phyloP scores from a whole-genome alignment of 805 yeast species.

The Yamadazyma insecticola region DNA sequence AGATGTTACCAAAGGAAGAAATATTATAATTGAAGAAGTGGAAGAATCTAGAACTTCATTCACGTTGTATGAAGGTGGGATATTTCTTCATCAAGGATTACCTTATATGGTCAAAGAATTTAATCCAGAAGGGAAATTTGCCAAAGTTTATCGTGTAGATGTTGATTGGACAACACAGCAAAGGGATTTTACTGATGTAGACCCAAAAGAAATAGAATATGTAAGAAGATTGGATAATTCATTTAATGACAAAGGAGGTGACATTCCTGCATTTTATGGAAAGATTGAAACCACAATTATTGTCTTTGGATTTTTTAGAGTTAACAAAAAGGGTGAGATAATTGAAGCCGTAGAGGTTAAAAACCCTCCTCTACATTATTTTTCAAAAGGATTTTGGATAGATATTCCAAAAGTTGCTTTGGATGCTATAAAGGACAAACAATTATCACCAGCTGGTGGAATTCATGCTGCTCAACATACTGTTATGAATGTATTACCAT shows the following conservation, averaged over 20 bases:
- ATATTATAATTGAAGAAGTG: slow-evolving; percentile 78
- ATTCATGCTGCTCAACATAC: slow-evolving; percentile 98
- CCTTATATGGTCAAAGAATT: slow-evolving; percentile 85
- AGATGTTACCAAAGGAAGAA: slow-evolving; percentile 74
- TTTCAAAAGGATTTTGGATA: slow-evolving; percentile 86
- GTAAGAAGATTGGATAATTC: slow-evolving; percentile 47
- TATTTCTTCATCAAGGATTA: slow-evolving; percentile 88
- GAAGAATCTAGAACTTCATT: slow-evolving; percentile 88
- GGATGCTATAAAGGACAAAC: slow-evolving; percentile 51
- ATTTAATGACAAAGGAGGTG: slow-evolving; percentile 15
- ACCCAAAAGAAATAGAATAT: slow-evolving; percentile 69
- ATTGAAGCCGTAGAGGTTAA: slow-evolving; percentile 90
- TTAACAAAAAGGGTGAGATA: slow-evolving; percentile 71
- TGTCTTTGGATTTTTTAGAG: slow-evolving; percentile 91
- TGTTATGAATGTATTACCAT: slow-evolving; percentile 71
- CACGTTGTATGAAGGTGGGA: slow-evolving; percentile 88
- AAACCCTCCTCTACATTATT: slow-evolving; percentile 70
- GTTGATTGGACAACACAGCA: slow-evolving; percentile 95
- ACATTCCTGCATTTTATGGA: slow-evolving; percentile 71
- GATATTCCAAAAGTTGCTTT: slow-evolving; percentile 72
- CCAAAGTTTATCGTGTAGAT: slow-evolving; percentile 80
- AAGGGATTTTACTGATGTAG: slow-evolving; percentile 90
- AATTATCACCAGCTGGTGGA: slow-evolving; percentile 75
- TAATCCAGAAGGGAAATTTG: slow-evolving; percentile 71
- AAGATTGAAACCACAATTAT: slow-evolving; percentile 62